phyloP scores from a whole-genome alignment of 345 rosid genomes.

The Acer campestre region DNA sequence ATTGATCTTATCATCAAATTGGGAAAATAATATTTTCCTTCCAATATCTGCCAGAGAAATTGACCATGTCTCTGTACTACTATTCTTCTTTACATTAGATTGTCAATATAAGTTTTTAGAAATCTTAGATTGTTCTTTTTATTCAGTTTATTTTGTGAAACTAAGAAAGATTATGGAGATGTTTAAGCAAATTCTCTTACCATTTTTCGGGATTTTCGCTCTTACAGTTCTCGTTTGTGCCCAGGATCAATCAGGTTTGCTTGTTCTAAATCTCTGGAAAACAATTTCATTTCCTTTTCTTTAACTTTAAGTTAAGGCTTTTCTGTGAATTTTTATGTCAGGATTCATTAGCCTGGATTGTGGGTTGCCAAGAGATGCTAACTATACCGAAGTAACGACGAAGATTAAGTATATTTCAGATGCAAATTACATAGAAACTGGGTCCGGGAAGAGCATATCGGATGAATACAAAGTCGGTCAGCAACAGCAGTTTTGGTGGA shows the following conservation, averaged over 20 bases:
- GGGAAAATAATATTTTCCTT: neutral
- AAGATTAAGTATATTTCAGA: neutral
- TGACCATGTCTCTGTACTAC: neutral
- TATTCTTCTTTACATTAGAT: neutral
- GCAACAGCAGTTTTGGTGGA: constrained; percentile 17
- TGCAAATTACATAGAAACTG: neutral
- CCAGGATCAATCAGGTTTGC: neutral
- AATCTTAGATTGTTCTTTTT: neutral
- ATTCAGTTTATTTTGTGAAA: neutral
- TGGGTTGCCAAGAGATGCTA: constrained; percentile 28
- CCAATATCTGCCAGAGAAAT: neutral
- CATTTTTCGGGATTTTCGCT: neutral
- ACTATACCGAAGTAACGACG: constrained; percentile 15
- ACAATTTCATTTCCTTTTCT: neutral
- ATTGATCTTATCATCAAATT: neutral
- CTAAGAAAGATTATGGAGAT: neutral
- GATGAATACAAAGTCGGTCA: constrained; percentile 23
- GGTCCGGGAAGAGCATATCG: neutral
- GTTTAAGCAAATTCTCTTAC: neutral
- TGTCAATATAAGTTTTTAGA: neutral
- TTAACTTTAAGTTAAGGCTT: neutral
- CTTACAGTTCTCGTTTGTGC: neutral
- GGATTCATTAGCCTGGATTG: constrained; percentile 52
- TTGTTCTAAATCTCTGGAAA: neutral
- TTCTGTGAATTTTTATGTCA: constrained; percentile 4